A percentile compares a stretch with the other conserved stretches of the same genome.
Conservation (phyloP, 2,329 filamentous ascomycete genomes). For the Cercospora citrullina region DNA sequence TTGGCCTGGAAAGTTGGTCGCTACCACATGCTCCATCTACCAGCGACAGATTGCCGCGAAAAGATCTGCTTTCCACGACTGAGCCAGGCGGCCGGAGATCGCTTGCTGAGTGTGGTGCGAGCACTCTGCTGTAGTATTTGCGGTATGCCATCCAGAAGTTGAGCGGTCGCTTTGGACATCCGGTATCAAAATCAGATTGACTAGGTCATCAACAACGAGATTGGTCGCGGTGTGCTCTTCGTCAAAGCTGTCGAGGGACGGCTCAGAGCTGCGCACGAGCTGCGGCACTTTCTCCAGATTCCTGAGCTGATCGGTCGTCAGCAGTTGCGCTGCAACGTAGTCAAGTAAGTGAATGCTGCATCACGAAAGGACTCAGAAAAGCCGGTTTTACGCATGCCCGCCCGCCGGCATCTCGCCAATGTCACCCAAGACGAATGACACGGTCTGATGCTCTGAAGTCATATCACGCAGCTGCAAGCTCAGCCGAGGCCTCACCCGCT, state of each 20-base stretch:
- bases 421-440: constrained; percentile 40
- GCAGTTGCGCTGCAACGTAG: neutral
- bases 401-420: constrained; percentile 39
- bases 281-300: constrained; percentile 10
- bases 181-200: constrained; percentile 12
- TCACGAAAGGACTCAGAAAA: constrained; percentile 36
- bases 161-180: constrained; percentile 20
- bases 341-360: constrained; percentile 1
- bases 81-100: constrained; percentile 52
- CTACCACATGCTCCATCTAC: neutral
- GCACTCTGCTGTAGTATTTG: constrained; percentile 19
- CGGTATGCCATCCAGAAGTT: constrained; percentile 26
- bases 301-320: constrained; percentile 10
- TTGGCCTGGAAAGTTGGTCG: neutral
- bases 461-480: constrained; percentile 32
- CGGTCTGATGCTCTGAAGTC: constrained; percentile 38
- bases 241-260: constrained; percentile 17
- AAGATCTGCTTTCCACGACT: constrained; percentile 53
- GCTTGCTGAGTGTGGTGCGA: constrained; percentile 48
- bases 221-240: constrained; percentile 20
- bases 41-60: constrained; percentile 30
- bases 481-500: constrained; percentile 28
- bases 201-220: constrained; percentile 22
- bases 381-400: constrained; percentile 42
- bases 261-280: constrained; percentile 14